Evolutionary conservation across 1,139 yeast species (phyloP).

Genomic region (Nakaseomyces uthaithaninus): DNA sequence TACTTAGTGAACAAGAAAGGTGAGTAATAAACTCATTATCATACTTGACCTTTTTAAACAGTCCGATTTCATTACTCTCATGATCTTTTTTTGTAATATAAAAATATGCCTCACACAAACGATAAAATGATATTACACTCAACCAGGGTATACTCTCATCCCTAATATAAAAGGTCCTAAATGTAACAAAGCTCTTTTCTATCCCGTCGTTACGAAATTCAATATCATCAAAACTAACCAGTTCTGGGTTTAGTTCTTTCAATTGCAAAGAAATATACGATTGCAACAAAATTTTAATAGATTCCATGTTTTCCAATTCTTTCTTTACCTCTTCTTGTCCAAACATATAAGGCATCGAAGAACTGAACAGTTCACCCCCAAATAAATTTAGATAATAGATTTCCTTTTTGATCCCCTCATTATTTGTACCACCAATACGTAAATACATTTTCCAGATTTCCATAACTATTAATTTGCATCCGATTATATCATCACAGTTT

Average conservation of each 20-base stretch:
- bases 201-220: neutral
- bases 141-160: neutral
- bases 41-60: slow-evolving; percentile 20
- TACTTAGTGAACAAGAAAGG: neutral
- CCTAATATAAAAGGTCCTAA: neutral
- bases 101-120: slow-evolving; percentile 2
- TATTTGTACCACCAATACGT: slow-evolving; percentile 15
- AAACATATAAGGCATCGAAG: slow-evolving; percentile 17
- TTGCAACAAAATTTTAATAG: neutral
- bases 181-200: neutral
- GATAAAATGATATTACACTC: neutral
- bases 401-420: slow-evolving; percentile 18
- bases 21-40: slow-evolving; percentile 10
- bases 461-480: slow-evolving; percentile 15
- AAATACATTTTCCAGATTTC: slow-evolving; percentile 18
- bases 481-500: slow-evolving; percentile 16
- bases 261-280: neutral
- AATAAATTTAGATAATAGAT: slow-evolving; percentile 20
- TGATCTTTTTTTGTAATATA: neutral
- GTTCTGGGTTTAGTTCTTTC: neutral
- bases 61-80: slow-evolving; percentile 4
- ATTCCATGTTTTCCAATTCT: neutral
- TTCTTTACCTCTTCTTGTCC: slow-evolving; percentile 12
- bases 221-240: neutral
- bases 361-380: slow-evolving; percentile 19